Evolutionary conservation across 1,139 yeast genomes (phyloP).

Genomic region (Candida sp.): DNA sequence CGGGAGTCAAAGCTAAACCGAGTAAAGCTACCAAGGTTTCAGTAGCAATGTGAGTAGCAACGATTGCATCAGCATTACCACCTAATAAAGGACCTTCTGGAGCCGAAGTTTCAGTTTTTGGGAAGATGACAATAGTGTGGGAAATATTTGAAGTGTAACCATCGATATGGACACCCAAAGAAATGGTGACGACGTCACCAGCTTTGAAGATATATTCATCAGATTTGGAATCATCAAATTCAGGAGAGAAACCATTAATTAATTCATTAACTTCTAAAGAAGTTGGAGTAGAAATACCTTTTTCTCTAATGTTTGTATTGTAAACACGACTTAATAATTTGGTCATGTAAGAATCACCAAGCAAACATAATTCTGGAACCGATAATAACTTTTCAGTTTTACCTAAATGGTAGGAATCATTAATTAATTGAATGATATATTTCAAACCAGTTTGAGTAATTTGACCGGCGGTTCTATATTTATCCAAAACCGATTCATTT

Average conservation of each 20-base stretch:
- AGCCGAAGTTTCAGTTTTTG: slow-evolving; percentile 43
- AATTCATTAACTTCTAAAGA: slow-evolving; percentile 81
- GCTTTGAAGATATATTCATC: slow-evolving; percentile 47
- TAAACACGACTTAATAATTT: slow-evolving; percentile 53
- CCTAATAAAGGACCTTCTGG: slow-evolving; percentile 84
- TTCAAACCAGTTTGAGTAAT: slow-evolving; percentile 83
- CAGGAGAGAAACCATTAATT: slow-evolving; percentile 82
- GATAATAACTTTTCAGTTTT: slow-evolving; percentile 44
- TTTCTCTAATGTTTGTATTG: slow-evolving; percentile 60
- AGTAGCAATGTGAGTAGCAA: slow-evolving; percentile 86
- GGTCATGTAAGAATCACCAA: slow-evolving; percentile 72
- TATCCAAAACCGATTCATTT: slow-evolving; percentile 60
- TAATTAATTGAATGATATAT: slow-evolving; percentile 63
- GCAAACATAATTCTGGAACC: slow-evolving; percentile 74
- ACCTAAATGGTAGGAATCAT: slow-evolving; percentile 63
- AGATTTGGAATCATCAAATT: slow-evolving; percentile 57
- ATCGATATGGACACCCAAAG: slow-evolving; percentile 88
- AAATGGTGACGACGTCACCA: slow-evolving; percentile 84
- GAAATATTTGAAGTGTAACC: slow-evolving; percentile 88
- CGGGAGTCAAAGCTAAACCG: slow-evolving; percentile 73
- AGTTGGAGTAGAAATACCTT: slow-evolving; percentile 92
- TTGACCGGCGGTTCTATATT: slow-evolving; percentile 88
- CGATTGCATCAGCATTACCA: slow-evolving; percentile 79
- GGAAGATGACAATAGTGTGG: slow-evolving; percentile 83
- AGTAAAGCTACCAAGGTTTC: slow-evolving; percentile 77